Evolutionary conservation across 1,284 basidiomycete species (phyloP), one percentile per base, ranked within the genome.

Genomic region (Cystobasidium pallidum): DNA sequence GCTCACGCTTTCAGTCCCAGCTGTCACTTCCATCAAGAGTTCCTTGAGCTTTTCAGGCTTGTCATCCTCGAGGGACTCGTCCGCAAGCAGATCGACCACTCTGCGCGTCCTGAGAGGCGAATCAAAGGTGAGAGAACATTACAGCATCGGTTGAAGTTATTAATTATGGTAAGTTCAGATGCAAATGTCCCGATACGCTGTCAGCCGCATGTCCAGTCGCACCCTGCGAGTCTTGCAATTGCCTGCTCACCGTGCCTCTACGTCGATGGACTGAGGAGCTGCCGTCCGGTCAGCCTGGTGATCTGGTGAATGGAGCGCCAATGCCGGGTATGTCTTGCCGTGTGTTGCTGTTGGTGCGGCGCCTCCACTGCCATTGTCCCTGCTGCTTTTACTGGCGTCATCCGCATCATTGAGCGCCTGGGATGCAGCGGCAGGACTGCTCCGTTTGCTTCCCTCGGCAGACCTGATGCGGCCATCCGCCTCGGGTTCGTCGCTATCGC

Each of bases 41-140:
- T 75, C 72, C 64, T 78, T 77, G 58, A 78, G 65, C 10, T 66
- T 70, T 30, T 78, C 78, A 15, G 78, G 78, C 77, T 75, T 78
- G 74, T 78, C 78, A 19, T 78, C 78, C 47, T 78, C 78, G 7
- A 78, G 68, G 7, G 45, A 36, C 1, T 71, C 58, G 58, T 77
- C 73, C 32, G 66, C 70, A 15, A 78, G 74, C 52, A 77, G 55
- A 0, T 72, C 58, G 28, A 78, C 36, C 15, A 78, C 73, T 49
- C 64, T 34, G 6, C 58, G 70, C 7, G 71, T 61, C 47, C 76
- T 78, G 43, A 45, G 11, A 19, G 19, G 43, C 15, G 19, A 19
- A 45, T 45, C 45, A 47, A 3, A 47, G 45, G n/a, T n/a, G n/a
- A n/a, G n/a, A n/a, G n/a, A n/a, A n/a, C n/a, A n/a, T n/a, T n/a